These are phyloP conservation scores for Verticillium isaacii DNA, from an alignment of 2,329 filamentous ascomycete genomes.

Conservation along the genomic window DNA sequence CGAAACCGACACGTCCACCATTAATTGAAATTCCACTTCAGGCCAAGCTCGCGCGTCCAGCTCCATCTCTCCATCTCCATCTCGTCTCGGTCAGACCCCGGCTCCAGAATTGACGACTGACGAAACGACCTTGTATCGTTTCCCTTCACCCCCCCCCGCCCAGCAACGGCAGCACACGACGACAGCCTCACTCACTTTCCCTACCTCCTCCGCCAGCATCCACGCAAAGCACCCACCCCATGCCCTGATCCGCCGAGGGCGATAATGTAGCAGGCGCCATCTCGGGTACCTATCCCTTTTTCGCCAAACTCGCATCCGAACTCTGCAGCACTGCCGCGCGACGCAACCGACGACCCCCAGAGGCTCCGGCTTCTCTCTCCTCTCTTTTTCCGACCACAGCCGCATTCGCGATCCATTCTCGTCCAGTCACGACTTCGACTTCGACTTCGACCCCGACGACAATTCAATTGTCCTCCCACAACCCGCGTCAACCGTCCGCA, in stretches of 20 bases:
- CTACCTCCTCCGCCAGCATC: background rate
- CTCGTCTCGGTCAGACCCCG: background rate
- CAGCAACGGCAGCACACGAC: background rate
- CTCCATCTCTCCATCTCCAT: background rate
- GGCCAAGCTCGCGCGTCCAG: constrained; percentile 1
- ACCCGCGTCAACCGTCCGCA: background rate
- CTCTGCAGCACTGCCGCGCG: background rate
- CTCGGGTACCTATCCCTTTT: background rate
- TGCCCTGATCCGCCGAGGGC: background rate
- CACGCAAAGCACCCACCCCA: background rate
- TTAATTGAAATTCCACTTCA: constrained; percentile 15
- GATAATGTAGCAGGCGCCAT: background rate
- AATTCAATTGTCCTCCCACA: background rate
- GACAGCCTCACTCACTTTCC: background rate
- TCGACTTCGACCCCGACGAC: background rate
- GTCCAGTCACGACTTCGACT: background rate
- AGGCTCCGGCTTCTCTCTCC: background rate
- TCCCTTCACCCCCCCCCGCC: background rate
- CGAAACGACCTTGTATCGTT: background rate
- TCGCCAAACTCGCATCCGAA: background rate
- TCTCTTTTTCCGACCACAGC: background rate
- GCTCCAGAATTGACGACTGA: background rate
- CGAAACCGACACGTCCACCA: constrained; percentile 39
- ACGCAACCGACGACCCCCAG: background rate
- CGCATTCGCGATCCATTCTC: background rate